Evolutionary conservation across 495 filamentous ascomycete genomes (phyloP), one percentile per base, ranked within the genome.

Genomic region (Xylaria cubensis): DNA sequence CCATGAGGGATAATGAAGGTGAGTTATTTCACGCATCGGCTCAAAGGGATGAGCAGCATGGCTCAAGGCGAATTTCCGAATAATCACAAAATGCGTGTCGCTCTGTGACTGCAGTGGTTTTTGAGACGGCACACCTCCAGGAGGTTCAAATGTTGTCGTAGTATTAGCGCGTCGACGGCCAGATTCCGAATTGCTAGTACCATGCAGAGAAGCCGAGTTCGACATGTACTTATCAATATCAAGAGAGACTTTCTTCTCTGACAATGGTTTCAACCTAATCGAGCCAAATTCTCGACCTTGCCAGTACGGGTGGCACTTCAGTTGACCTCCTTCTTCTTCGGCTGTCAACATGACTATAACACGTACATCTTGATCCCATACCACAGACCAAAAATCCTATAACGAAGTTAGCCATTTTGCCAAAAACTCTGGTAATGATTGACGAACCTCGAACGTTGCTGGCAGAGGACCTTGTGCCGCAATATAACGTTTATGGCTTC

Each of bases 251-350:
- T 90, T 90, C 80, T 91, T 91, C 77, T 98, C 94, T 1, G 93
- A 94, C 46, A 97, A 85, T 26, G 86, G 83, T 59, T 92, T 92
- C 34, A 99, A 87, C 78, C 88, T 89, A 62, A 97, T 88, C 26
- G 90, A 85, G 1, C 97, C 96, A 78, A 96, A 98, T 68, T 91
- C 87, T 61, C 88, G 89, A n/a, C 86, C 88, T 44, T 89, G 83
- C 96, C 96, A 99, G 79, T 97, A 99, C 1, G 92, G 91, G 78
- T 99, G 94, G 70, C 95, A 96, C 80, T 98, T 99, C 21, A 95
- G 85, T 75, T 97, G 97, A 9, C 97, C 95, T 34, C 96, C 93
- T 84, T 99, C 96, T 32, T 90, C 85, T 79, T 99, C 96, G n/a
- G 96, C 95, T 4, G 96, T 98, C 68, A 99, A 85, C 87, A 97